These are phyloP conservation scores for Biscutella laevigata DNA, from an alignment of 441 rosid genomes.

Conservation along the genomic window DNA sequence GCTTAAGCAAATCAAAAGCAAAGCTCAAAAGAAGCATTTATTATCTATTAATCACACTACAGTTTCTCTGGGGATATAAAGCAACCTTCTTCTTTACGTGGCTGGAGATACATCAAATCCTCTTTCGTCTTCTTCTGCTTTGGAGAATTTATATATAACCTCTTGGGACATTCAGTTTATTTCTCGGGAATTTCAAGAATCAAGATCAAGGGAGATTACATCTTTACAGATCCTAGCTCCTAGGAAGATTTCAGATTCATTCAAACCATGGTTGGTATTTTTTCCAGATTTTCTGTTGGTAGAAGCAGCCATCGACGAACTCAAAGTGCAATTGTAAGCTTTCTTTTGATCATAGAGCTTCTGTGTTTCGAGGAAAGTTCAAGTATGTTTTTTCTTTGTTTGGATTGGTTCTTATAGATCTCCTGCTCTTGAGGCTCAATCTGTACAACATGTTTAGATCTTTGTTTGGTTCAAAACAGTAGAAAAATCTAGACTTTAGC, in stretches of 20 bases:
- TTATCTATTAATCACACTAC: background rate
- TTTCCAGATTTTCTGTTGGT: slow-evolving; percentile 72
- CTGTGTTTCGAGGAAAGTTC: background rate
- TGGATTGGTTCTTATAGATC: background rate
- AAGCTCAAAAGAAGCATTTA: slow-evolving; percentile 13
- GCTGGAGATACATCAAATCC: slow-evolving; percentile 1
- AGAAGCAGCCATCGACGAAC: slow-evolving; percentile 64
- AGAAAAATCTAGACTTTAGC: slow-evolving; percentile 14
- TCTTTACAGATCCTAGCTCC: background rate
- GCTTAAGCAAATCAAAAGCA: slow-evolving; percentile 17
- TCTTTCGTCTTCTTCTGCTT: slow-evolving; percentile 4
- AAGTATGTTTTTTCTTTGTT: background rate
- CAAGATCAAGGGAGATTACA: slow-evolving; percentile 11
- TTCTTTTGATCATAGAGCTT: slow-evolving; percentile 4
- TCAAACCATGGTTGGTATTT: slow-evolving; percentile 70
- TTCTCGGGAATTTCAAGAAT: background rate
- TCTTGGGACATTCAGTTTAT: slow-evolving; percentile 2
- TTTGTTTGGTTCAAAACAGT: background rate
- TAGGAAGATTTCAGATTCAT: slow-evolving; percentile 12
- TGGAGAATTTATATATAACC: background rate
- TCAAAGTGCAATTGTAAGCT: slow-evolving; percentile 72
- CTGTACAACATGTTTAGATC: slow-evolving; percentile 12
- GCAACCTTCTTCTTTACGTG: slow-evolving; percentile 18
- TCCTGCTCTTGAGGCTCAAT: background rate
- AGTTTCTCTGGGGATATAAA: slow-evolving; percentile 16